Percentiles rank a stretch among this genome's conserved stretches.
phyloP scores from a whole-genome alignment of 2,329 filamentous ascomycete species.

The Leptosphaerulina australis region DNA sequence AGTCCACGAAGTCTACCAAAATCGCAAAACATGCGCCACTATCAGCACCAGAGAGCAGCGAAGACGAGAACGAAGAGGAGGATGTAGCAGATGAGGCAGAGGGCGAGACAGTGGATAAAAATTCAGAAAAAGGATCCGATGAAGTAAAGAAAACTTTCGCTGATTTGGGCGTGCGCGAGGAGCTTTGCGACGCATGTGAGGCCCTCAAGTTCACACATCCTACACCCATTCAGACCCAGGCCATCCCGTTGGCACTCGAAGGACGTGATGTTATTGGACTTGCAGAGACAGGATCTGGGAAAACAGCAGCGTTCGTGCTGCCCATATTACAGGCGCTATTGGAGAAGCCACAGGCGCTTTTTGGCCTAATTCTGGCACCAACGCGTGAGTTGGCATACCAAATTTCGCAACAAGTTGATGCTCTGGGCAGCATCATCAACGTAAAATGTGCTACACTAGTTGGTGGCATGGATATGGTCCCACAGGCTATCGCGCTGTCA shows the following conservation, averaged over 20 bases:
- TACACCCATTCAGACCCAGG: constrained; percentile 85
- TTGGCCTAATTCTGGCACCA: constrained; percentile 87
- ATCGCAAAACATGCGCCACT: constrained; percentile 21
- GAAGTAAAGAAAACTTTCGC: constrained; percentile 67
- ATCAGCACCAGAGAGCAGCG: constrained; percentile 34
- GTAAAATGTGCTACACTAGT: constrained; percentile 86
- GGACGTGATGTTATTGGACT: constrained; percentile 89
- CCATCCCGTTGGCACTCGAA: constrained; percentile 80
- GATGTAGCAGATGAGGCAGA: constrained; percentile 18
- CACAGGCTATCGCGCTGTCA: constrained; percentile 87
- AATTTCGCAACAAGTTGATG: constrained; percentile 86
- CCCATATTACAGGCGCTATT: constrained; percentile 90
- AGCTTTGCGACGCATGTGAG: constrained; percentile 86
- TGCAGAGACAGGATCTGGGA: constrained; percentile 93
- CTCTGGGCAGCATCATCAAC: constrained; percentile 84
- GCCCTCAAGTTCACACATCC: constrained; percentile 81
- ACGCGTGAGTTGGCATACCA: constrained; percentile 93
- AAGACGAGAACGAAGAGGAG: constrained; percentile 32
- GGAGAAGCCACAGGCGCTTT: constrained; percentile 83
- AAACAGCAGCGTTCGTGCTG: constrained; percentile 92
- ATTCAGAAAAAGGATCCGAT: constrained; percentile 17
- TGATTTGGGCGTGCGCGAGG: constrained; percentile 79
- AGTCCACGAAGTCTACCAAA: constrained; percentile 26
- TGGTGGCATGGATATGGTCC: constrained; percentile 94
- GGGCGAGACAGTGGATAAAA: constrained; percentile 7